Evolutionary conservation across 108 stramenopile genomes (phyloP).

Genomic region (Mediolabrus comicus): DNA sequence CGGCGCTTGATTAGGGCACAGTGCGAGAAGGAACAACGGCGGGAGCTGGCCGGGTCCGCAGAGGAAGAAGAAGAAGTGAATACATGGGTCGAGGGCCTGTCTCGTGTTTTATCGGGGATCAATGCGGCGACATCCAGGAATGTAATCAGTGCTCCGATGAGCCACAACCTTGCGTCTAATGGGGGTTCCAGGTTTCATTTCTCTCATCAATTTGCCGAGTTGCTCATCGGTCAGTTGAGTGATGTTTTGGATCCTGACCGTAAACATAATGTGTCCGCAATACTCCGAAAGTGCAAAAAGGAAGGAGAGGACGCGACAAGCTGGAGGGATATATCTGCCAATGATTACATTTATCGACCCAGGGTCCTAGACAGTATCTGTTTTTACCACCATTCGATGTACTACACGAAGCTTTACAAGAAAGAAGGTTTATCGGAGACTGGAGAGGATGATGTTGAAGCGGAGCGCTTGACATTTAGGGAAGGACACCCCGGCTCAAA

Average conservation of each 20-base stretch:
- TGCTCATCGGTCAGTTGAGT: conserved; percentile 22
- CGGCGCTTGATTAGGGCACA: neutral
- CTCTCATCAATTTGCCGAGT: conserved; percentile 23
- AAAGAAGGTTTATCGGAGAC: neutral
- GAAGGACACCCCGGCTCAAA: neutral
- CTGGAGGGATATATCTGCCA: conserved; percentile 14
- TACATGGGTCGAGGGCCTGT: conserved; percentile 17
- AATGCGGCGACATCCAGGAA: conserved; percentile 19
- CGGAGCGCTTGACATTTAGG: neutral
- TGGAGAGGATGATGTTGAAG: neutral
- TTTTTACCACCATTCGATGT: conserved; percentile 13
- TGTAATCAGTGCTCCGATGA: conserved; percentile 21
- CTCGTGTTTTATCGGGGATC: conserved; percentile 14
- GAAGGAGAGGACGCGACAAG: neutral
- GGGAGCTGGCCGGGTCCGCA: too few relatives aligned
- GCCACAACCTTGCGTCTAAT: conserved; percentile 6
- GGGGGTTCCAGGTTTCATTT: conserved; percentile 16
- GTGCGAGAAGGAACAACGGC: neutral
- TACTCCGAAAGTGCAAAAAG: neutral
- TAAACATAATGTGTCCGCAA: too few relatives aligned
- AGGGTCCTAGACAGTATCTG: conserved; percentile 5
- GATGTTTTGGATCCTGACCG: conserved; percentile 15
- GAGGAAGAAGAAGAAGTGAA: conserved; percentile 2
- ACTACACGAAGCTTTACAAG: conserved; percentile 15
- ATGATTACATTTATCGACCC: conserved; percentile 20